Base-by-base conservation (phyloP, 2,329 filamentous ascomycete genomes). In the Thielaviopsis cerberus region DNA sequence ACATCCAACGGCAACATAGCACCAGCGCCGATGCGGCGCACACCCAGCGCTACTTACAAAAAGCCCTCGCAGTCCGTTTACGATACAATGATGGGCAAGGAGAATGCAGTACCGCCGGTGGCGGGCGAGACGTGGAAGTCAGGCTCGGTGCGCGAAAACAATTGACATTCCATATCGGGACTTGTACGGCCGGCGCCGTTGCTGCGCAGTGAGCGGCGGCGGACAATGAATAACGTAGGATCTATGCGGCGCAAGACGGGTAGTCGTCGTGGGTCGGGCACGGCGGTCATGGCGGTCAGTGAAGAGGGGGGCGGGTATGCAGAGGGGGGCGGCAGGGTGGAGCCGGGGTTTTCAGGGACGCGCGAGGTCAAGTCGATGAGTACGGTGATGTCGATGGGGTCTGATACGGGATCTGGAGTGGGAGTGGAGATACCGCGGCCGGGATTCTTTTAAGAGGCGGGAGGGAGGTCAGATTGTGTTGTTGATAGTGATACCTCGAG, bases 311-410 rank as follows among this genome's bases (percentile, higher is more conserved):
- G 51, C n/a, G 50, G 20, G 20, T 55, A 58, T 45, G 57, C 50
- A 25, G 59, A 50, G 2, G 59, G 50, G 25, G 48, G 48, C 23
- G 27, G 34, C 6, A 23, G 48, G 23, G 55, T 55, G 15, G 58
- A 60, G 53, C 59, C 57, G 51, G 57, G 55, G 20, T 60, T 60
- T 50, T 52, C 59, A 22, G 17, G 55, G 22, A n/a, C n/a, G n/a
- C n/a, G n/a, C n/a, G 59, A 60, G 34, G 57, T 60, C 34, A 55
- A 60, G 54, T 50, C 55, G 17, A 60, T 60, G 59, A 60, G 59
- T 52, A 60, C 55, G 20, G 55, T 60, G 13, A 26, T 53, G 24
- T 60, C 59, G 11, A 51, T 58, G 24, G 55, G 50, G 22, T 58
- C 59, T 22, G 55, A 58, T 30, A 45, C 55, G 7, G 59, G 55